Percentiles rank a stretch among this genome's conserved stretches.
phyloP scores from a whole-genome alignment of 2,329 filamentous ascomycete species.

The Purpureocillium lavendulum region DNA sequence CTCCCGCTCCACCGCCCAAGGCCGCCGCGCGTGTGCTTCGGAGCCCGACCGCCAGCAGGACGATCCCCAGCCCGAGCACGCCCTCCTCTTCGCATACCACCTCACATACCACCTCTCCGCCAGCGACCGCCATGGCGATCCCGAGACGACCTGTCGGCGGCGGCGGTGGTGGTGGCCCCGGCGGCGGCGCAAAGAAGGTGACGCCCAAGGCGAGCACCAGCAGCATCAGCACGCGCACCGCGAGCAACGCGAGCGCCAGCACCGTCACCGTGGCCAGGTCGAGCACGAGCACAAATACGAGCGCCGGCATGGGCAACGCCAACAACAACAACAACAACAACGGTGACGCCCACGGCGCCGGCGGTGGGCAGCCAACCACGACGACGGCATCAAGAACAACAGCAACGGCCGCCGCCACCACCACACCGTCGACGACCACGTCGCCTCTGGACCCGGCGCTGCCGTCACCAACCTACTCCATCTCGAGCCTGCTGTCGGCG shows the following conservation, averaged over 20 bases:
- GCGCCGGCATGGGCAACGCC: background rate
- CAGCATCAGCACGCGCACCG: too few relatives aligned
- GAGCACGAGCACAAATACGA: too few relatives aligned
- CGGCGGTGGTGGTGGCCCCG: too few relatives aligned
- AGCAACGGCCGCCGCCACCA: slow-evolving; percentile 3
- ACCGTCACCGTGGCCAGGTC: background rate
- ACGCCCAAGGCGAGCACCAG: too few relatives aligned
- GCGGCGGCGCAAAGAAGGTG: too few relatives aligned
- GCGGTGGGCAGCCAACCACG: too few relatives aligned
- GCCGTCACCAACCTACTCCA: slow-evolving; percentile 36
- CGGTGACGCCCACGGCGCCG: too few relatives aligned
- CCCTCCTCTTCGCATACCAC: background rate
- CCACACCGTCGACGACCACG: too few relatives aligned
- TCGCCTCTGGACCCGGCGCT: slow-evolving; percentile 14
- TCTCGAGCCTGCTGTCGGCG: slow-evolving; percentile 47
- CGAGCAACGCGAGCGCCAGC: background rate
- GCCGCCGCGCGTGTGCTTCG: slow-evolving; percentile 1
- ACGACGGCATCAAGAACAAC: too few relatives aligned
- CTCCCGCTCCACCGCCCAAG: background rate
- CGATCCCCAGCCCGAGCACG: background rate
- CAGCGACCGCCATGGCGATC: slow-evolving; percentile 20
- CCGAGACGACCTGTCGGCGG: slow-evolving; percentile 24
- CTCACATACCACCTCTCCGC: slow-evolving; percentile 4
- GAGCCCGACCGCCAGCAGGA: slow-evolving; percentile 8
- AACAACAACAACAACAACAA: background rate